Base-by-base conservation (phyloP, 306 rosid genomes). In the Albizia julibrissin region DNA sequence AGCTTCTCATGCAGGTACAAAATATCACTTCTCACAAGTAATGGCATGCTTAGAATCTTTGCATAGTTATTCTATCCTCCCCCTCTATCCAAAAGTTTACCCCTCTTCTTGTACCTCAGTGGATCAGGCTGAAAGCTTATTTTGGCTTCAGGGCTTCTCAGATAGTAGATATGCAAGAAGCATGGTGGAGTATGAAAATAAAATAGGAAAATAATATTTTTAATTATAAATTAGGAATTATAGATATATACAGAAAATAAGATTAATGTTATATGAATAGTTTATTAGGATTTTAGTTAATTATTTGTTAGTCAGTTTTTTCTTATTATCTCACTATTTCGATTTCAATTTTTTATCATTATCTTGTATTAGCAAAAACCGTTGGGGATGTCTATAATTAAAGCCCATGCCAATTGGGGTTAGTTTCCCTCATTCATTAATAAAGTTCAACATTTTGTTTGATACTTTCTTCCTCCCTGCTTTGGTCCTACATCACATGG, bases 41-140 rank as follows among this genome's bases (percentile, higher is more conserved):
- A 46, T 46, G 76, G 22, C 37, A 44, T 44, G 26, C 50, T 13
- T 49, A 73, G 77, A 59, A 73, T 73, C 43, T 47, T 47, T 1
- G 14, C 64, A 47, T 16, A 50, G 16, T 7, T 49, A 64, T 70
- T 22, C 9, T 42, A 42, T n/a, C 21, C 34, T 42, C n/a, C 11
- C 33, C 54, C 54, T n/a, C 31, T 27, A 14, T 22, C 21, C 52
- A 14, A 70, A 40, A 70, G 34, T 42, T 22, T 24, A 70, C 11
- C 12, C 52, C 54, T 12, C 8, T 7, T 69, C 31, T 70, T 73
- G n/a, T 37, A 56, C 46, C 34, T 56, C 50, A 72, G 44, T 1
- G 50, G 27, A 46, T 72, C 72, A 66, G 40, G 39, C 84, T 56
- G 74, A 78, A 72, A 74, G 66, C 68, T 47, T 11, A 79, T 56